Percentiles rank a stretch among this genome's conserved stretches.
These are phyloP conservation scores for Solanum gandarillasii DNA, from an alignment of 257 asterid species.

Conservation along the genomic window DNA sequence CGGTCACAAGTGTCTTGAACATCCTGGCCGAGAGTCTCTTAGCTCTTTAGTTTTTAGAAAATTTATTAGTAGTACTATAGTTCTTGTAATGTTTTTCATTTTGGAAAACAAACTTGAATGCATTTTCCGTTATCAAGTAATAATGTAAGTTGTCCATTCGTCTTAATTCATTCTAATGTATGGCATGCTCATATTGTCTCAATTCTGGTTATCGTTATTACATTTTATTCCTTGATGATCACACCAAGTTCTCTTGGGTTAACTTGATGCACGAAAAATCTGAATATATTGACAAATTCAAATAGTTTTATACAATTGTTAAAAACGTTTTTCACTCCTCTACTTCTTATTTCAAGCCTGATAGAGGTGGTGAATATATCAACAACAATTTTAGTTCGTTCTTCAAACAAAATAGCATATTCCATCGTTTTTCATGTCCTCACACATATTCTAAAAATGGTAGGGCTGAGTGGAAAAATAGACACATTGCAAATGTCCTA, in stretches of 20 bases:
- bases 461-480: neutral
- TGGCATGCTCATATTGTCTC: neutral
- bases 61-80: neutral
- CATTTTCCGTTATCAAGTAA: neutral
- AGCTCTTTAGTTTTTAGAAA: neutral
- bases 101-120: neutral
- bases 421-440: neutral
- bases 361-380: neutral
- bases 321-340: neutral
- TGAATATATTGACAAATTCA: neutral
- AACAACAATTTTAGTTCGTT: neutral
- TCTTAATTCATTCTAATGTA: neutral
- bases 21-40: neutral
- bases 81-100: neutral
- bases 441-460: neutral
- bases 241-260: neutral
- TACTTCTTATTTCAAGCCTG: neutral
- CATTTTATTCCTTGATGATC: neutral
- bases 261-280: neutral
- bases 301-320: neutral
- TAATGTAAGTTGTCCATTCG: neutral
- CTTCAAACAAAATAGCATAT: neutral
- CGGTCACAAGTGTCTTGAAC: neutral
- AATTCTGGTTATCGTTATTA: too few relatives aligned
- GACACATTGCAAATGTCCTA: neutral